Evolutionary conservation across 2,329 filamentous ascomycete genomes (phyloP).

Genomic region (Paecilomyces sp.): DNA sequence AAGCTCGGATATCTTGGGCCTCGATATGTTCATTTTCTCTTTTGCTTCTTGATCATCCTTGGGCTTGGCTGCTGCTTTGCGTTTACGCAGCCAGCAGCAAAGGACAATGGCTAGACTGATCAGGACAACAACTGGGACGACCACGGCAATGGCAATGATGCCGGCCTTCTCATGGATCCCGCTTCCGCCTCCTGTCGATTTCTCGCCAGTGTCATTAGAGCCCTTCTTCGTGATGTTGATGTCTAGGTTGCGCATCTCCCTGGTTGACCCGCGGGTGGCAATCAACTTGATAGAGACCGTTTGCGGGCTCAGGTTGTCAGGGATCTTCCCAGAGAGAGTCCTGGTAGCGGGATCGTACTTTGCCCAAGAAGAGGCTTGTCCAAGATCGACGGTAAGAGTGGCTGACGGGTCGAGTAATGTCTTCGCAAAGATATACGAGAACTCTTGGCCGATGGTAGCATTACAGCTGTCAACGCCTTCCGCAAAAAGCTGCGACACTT

Average conservation of each 20-base stretch:
- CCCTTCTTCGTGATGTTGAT: slow-evolving; percentile 26
- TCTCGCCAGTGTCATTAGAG: slow-evolving; percentile 12
- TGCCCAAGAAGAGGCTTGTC: slow-evolving; percentile 41
- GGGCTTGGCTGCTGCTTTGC: slow-evolving; percentile 15
- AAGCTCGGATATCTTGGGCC: slow-evolving; percentile 14
- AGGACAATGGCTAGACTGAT: slow-evolving; percentile 22
- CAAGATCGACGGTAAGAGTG: slow-evolving; percentile 38
- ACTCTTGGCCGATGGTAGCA: slow-evolving; percentile 42
- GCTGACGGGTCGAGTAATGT: slow-evolving; percentile 37
- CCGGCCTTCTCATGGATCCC: slow-evolving; percentile 23
- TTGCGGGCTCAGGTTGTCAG: slow-evolving; percentile 29
- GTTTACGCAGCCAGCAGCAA: slow-evolving; percentile 27
- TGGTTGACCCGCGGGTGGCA: slow-evolving; percentile 30
- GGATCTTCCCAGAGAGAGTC: slow-evolving; percentile 44
- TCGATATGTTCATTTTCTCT: slow-evolving; percentile 15
- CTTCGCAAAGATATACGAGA: slow-evolving; percentile 42
- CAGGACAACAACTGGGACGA: slow-evolving; percentile 26
- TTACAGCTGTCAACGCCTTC: slow-evolving; percentile 39
- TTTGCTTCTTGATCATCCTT: slow-evolving; percentile 9
- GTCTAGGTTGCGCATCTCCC: slow-evolving; percentile 39
- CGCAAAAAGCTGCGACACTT: slow-evolving; percentile 37
- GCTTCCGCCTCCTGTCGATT: slow-evolving; percentile 8
- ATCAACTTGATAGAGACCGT: slow-evolving; percentile 37
- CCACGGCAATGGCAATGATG: slow-evolving; percentile 29
- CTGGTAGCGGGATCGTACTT: slow-evolving; percentile 39